phyloP scores from a whole-genome alignment of 495 filamentous ascomycete species.

The Penicillium coprophilum region DNA sequence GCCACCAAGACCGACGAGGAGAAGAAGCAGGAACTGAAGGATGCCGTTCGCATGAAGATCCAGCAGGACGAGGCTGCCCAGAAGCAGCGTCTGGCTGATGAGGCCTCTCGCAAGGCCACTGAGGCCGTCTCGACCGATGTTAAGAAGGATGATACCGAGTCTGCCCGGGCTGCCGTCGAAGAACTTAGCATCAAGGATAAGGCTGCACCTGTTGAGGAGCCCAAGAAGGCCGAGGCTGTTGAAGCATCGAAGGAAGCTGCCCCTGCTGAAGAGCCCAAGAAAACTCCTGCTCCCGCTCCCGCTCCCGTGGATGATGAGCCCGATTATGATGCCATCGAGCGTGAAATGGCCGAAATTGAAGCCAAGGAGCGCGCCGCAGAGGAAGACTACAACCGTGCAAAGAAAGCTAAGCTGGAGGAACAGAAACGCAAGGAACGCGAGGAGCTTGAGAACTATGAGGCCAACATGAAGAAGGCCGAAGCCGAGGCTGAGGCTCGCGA shows the following conservation, averaged over 20 bases:
- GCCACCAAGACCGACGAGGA: conserved; percentile 64
- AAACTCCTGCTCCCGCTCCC: conserved; percentile 38
- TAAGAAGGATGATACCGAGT: conserved; percentile 42
- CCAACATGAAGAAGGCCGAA: conserved; percentile 58
- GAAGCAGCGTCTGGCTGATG: conserved; percentile 52
- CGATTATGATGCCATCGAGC: conserved; percentile 53
- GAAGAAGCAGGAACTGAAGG: conserved; percentile 66
- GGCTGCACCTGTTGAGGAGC: conserved; percentile 34
- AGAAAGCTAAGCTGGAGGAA: conserved; percentile 61
- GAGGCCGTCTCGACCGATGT: conserved; percentile 45
- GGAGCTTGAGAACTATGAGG: conserved; percentile 47
- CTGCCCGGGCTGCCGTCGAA: conserved; percentile 34
- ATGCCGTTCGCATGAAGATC: conserved; percentile 63
- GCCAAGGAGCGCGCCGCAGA: conserved; percentile 61
- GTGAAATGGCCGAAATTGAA: conserved; percentile 53
- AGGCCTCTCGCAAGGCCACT: conserved; percentile 48
- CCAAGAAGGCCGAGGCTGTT: conserved; percentile 29
- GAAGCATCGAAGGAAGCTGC: conserved; percentile 10
- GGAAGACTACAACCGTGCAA: conserved; percentile 59
- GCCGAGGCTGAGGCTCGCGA: conserved; percentile 57
- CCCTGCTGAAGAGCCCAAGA: conserved; percentile 43
- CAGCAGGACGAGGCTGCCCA: conserved; percentile 54
- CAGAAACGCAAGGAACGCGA: conserved; percentile 60
- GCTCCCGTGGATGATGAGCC: conserved; percentile 47
- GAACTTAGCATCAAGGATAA: conserved; percentile 45